Base-by-base conservation (phyloP, 2,329 filamentous ascomycete species). In the Sclerotinia nivalis region DNA sequence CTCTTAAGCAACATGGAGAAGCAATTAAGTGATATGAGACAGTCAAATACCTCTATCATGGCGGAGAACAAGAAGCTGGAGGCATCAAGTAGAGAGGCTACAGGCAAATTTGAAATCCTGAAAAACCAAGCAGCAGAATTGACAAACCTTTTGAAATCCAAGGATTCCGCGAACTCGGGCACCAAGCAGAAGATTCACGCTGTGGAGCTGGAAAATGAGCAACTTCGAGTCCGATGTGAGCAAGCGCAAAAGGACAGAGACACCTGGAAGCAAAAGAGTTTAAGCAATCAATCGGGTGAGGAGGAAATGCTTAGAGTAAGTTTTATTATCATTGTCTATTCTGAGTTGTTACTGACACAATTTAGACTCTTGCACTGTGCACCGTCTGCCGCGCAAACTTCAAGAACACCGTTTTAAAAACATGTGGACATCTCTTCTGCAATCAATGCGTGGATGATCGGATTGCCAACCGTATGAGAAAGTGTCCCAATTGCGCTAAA, bases 361-460 rank as follows among this genome's bases (percentile, higher is more conserved):
- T 70, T 2, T 76, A 93, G 90, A 85, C 86, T 77, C 86, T 96
- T 80, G 91, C 92, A 45, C 88, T 97, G 66, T 99, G 96, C 83
- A 93, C 93, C 15, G 92, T 98, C 65, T 99, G 96, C 83, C 92
- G 93, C 75, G 91, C 89, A 77, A 93, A 95, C 75, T 94, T 97
- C 83, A 98, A 98, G 81, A 93, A 98, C 78, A 97, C 94, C 0
- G 91, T 91, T 13, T 87, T 99, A 79, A 96, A 96, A 82, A 93
- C 92, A 0, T 99, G 96, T 80, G 96, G 96, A 1, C 96, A 99
- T 80, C 88, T 97, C 62, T 97, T 98, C 80, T 99, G 96, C 85
- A 90, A 90, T 77, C 86, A 89, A 61, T 99, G 96, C 79, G 91
- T 98, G 34, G 93, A 97, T 73, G 91, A 96, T 77, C 90, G 96